These are phyloP conservation scores for Rosa lucieae DNA, from an alignment of 306 rosid genomes.

Conservation along the genomic window DNA sequence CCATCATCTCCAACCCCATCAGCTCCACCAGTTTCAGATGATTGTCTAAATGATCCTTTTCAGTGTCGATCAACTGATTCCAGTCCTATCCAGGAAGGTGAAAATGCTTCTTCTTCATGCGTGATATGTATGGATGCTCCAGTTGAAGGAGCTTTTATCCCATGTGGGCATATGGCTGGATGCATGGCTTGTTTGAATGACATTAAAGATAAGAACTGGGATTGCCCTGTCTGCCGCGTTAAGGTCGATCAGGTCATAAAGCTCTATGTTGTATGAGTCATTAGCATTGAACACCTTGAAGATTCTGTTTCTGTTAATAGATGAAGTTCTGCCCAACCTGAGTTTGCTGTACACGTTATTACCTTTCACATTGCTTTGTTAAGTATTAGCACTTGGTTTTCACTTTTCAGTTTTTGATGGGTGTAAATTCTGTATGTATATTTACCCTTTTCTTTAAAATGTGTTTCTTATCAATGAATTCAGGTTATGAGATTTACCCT, in stretches of 20 bases:
- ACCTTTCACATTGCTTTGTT: no score
- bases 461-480: no score
- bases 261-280: constrained; percentile 67
- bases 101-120: constrained; percentile 41
- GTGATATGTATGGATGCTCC: constrained; percentile 91
- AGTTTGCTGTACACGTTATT: no score
- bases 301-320: not conserved
- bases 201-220: constrained; percentile 82
- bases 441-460: no score
- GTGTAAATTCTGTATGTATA: no score
- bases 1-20: constrained; percentile 31
- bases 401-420: no score
- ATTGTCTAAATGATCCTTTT: constrained; percentile 46
- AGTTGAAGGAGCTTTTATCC: constrained; percentile 92
- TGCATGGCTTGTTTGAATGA: constrained; percentile 72
- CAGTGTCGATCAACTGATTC: constrained; percentile 72
- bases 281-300: not conserved
- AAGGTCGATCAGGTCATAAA: constrained; percentile 72
- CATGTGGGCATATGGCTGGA: constrained; percentile 69
- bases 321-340: no score
- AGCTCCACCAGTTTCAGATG: constrained; percentile 54
- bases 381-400: no score
- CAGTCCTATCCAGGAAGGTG: constrained; percentile 45
- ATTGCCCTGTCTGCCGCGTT: constrained; percentile 94
- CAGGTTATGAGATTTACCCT: no score